Evolutionary conservation across 805 yeast genomes (phyloP), one percentile per base, ranked within the genome.

Genomic region (Cyberlindnera amylophila): DNA sequence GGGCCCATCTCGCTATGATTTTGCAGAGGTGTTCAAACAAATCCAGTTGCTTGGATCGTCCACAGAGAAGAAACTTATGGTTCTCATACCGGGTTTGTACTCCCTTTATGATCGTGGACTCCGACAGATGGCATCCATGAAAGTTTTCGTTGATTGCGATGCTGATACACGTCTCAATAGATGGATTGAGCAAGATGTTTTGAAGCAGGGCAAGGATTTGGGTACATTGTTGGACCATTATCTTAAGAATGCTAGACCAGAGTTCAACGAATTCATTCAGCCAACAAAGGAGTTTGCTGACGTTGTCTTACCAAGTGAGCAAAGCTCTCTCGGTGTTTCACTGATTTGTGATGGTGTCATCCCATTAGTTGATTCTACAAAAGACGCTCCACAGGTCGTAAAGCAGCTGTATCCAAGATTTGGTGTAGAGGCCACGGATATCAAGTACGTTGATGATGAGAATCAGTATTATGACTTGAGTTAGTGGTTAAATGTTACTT

Each of bases 81-180:
- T 73, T 11, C 61, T 89, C 6, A 72, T 88, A 1, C 81, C 81
- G 51, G 97, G 98, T 2, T 66, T 83, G 15, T 90, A 90, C 57
- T 91, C 96, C 0, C 67, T 90, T 18, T 84, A 78, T 55, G 82
- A 86, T 58, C 64, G 66, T 34, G 67, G 66, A 15, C 61, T 90
- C 10, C 63, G 85, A 28, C 66, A 66, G 10, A 47, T 73, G 55
- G 81, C 90, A 0, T 69, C 77, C 1, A 67, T 89, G 50, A 82
- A 79, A 55, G 77, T 90, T 2, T 90, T 82, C 53, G 71, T 90
- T 13, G 93, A 86, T 51, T 75, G 88, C 47, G 97, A 90, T 62
- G 79, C 91, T 1, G 98, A 90, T 61, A 79, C 84, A 5, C 66
- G 96, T 41, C 66, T 90, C 32, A 81, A 87, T n/a, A 74, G 95